Evolutionary conservation across 805 yeast species (phyloP).

Genomic region (Candida piceae): DNA sequence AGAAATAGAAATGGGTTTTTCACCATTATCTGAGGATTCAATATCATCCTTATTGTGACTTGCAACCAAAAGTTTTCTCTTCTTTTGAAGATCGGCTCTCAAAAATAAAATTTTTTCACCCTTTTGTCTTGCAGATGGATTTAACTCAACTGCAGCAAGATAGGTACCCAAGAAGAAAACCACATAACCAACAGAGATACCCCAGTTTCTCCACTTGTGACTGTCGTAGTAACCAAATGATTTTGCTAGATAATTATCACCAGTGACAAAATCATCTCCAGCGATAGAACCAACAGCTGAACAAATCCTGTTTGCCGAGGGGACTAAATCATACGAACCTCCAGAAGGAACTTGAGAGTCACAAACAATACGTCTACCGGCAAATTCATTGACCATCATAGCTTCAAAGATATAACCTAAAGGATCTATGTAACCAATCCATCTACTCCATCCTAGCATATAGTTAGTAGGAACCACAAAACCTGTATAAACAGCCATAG

Average conservation of each 20-base stretch:
- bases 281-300: conserved; percentile 47
- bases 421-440: conserved; percentile 61
- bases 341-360: conserved; percentile 36
- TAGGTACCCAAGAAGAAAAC: conserved; percentile 50
- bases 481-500: conserved; percentile 48
- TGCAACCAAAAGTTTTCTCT: conserved; percentile 28
- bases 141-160: conserved; percentile 46
- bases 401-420: conserved; percentile 53
- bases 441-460: conserved; percentile 61
- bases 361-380: conserved; percentile 39
- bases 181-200: conserved; percentile 51
- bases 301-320: conserved; percentile 12
- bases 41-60: conserved; percentile 15
- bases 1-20: conserved; percentile 9
- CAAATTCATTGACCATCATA: conserved; percentile 51
- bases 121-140: conserved; percentile 52
- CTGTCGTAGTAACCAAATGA: conserved; percentile 45
- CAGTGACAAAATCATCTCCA: conserved; percentile 46
- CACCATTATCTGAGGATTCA: conserved; percentile 12
- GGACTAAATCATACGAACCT: conserved; percentile 19
- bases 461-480: conserved; percentile 52
- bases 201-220: conserved; percentile 79
- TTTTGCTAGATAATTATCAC: conserved; percentile 46
- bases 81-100: conserved; percentile 36
- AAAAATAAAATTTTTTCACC: conserved; percentile 60